phyloP scores from a whole-genome alignment of 2,329 filamentous ascomycete genomes.

The Microcyclospora pomicola region DNA sequence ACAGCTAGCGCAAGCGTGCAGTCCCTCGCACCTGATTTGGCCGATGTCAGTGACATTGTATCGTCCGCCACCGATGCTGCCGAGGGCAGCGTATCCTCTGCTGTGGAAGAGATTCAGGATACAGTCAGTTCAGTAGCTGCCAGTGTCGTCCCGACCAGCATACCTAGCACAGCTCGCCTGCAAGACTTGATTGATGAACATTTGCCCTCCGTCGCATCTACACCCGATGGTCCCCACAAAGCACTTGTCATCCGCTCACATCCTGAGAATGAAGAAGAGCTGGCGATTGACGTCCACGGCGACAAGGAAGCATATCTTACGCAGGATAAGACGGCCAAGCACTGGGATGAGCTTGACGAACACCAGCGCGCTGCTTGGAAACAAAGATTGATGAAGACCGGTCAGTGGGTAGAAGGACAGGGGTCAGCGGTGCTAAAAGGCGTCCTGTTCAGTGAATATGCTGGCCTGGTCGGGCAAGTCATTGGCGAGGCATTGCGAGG shows the following conservation, averaged over 20 bases:
- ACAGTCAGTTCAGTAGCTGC: not conserved
- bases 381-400: constrained; percentile 50
- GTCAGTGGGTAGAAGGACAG: constrained; percentile 67
- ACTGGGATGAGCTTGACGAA: constrained; percentile 57
- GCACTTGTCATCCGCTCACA: constrained; percentile 27
- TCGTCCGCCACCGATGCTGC: too few relatives aligned
- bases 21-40: not conserved
- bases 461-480: constrained; percentile 42
- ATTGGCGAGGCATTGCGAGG: constrained; percentile 9
- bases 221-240: constrained; percentile 14
- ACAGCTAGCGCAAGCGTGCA: constrained; percentile 1
- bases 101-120: not conserved
- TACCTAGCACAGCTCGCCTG: constrained; percentile 5
- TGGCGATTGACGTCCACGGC: constrained; percentile 22
- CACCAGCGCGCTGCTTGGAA: constrained; percentile 57
- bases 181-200: constrained; percentile 7
- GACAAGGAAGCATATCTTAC: constrained; percentile 29
- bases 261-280: constrained; percentile 17
- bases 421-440: constrained; percentile 65
- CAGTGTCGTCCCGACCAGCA: not conserved
- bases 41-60: too few relatives aligned
- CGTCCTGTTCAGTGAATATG: constrained; percentile 62
- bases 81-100: too few relatives aligned
- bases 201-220: not conserved
- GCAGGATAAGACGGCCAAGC: constrained; percentile 37